Base-by-base conservation (phyloP, 2,329 filamentous ascomycete genomes). In the Alternaria sp. region DNA sequence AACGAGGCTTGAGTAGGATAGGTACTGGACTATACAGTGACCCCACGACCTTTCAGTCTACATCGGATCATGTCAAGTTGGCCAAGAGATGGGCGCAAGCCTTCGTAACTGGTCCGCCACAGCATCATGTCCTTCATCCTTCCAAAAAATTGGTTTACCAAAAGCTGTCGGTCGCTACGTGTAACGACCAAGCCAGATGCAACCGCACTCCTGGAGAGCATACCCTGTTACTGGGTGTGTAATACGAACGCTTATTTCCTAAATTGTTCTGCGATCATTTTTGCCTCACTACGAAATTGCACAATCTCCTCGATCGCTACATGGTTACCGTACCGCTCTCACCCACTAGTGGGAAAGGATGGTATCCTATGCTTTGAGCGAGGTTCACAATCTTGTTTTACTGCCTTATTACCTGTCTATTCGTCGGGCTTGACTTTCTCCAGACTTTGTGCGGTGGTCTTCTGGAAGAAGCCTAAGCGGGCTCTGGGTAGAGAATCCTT, bases 121-220 rank as follows among this genome's bases (percentile, higher is more conserved):
- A 58, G 51, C 39, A 37, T 17, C 37, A 37, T 42, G 40, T 46
- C 34, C 48, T 48, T 24, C 41, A 39, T 41, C 40, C 34, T 45
- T 54, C 44, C 23, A 58, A 40, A 24, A 3, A 14, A 37, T 13
- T 17, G 51, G 55, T 49, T 51, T 44, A 41, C 10, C 41, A 26
- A 33, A 24, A 54, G 45, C 52, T 41, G 56, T 56, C 46, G 46
- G 56, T 56, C 46, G 46, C 53, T 41, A 56, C 51, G n/a, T 44
- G 40, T 45, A 23, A 46, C 52, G 52, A 46, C 40, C 39, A 36
- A 33, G 39, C 39, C 29, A 23, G 39, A 51, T n/a, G 45, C 45
- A 23, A 40, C 45, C 23, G 36, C 11, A 34, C 37, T 46, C 26
- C 42, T 51, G 26, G 3, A 33, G 5, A 4, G 36, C 23, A 51